Evolutionary conservation across 495 filamentous ascomycete species (phyloP).

Genomic region (Melanomma pulvis-pyrius): DNA sequence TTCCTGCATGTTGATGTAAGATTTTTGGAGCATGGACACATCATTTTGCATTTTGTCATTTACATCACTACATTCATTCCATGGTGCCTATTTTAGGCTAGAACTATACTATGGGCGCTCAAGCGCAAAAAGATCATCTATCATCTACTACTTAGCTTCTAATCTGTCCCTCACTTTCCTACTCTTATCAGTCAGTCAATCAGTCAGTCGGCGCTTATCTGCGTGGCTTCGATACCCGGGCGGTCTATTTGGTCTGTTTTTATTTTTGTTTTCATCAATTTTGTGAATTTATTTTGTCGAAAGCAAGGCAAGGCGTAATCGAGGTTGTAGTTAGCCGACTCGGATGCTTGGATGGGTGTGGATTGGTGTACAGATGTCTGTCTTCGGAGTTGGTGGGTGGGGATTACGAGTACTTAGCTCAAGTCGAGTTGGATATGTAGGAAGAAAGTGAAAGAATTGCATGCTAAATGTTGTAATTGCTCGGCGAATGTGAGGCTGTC

Average conservation of each 20-base stretch:
- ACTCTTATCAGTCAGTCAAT: too few relatives aligned
- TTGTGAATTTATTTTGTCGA: not conserved
- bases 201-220: not conserved
- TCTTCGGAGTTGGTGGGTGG: not conserved
- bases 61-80: not conserved
- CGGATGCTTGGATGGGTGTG: not conserved
- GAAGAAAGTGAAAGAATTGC: not conserved
- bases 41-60: not conserved
- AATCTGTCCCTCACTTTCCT: slow-evolving; percentile 1
- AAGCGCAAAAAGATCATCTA: slow-evolving; percentile 26
- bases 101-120: slow-evolving; percentile 14
- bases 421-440: not conserved
- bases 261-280: not conserved
- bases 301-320: not conserved
- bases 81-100: not conserved
- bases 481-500: too few relatives aligned
- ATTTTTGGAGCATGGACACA: too few relatives aligned
- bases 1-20: too few relatives aligned
- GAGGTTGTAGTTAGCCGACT: not conserved
- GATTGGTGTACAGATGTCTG: not conserved
- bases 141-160: slow-evolving; percentile 5
- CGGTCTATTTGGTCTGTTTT: not conserved
- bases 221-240: not conserved
- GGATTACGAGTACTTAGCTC: not conserved
- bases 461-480: too few relatives aligned